These are phyloP conservation scores for Mycena maculata DNA, from an alignment of 768 basidiomycete species.

Conservation along the genomic window DNA sequence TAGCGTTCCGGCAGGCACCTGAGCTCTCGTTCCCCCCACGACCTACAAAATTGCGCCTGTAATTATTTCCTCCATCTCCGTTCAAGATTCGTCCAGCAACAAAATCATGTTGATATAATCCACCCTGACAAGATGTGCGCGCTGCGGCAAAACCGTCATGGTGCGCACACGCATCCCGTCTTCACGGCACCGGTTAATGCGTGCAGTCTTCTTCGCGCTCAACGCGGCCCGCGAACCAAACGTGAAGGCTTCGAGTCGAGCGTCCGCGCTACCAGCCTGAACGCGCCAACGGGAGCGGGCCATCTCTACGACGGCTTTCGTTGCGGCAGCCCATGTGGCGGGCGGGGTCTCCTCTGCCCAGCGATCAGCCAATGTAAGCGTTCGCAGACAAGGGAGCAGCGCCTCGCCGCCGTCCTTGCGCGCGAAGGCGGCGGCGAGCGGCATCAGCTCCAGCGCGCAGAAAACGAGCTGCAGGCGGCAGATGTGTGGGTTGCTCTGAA, in stretches of 20 bases:
- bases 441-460: slow-evolving; percentile 13
- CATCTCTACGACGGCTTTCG: slow-evolving; percentile 25
- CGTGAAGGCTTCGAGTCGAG: not conserved
- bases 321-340: slow-evolving; percentile 13
- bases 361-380: slow-evolving; percentile 13
- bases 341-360: slow-evolving; percentile 23
- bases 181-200: not conserved
- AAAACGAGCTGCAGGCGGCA: slow-evolving; percentile 16
- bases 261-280: not conserved
- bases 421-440: slow-evolving; percentile 6
- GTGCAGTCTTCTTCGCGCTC: slow-evolving; percentile 18
- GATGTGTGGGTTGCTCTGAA: slow-evolving; percentile 23
- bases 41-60: too few species aligned
- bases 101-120: slow-evolving; percentile 7
- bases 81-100: slow-evolving; percentile 4
- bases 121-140: not conserved
- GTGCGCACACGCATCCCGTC: slow-evolving; percentile 23
- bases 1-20: too few species aligned
- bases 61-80: too few species aligned
- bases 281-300: slow-evolving; percentile 20
- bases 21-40: too few species aligned
- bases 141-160: not conserved
- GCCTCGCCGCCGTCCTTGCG: not conserved
- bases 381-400: slow-evolving; percentile 10
- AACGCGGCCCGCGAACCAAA: slow-evolving; percentile 16